Conservation (phyloP, 306 rosid genomes). For the Cicer pinnatifidum region DNA sequence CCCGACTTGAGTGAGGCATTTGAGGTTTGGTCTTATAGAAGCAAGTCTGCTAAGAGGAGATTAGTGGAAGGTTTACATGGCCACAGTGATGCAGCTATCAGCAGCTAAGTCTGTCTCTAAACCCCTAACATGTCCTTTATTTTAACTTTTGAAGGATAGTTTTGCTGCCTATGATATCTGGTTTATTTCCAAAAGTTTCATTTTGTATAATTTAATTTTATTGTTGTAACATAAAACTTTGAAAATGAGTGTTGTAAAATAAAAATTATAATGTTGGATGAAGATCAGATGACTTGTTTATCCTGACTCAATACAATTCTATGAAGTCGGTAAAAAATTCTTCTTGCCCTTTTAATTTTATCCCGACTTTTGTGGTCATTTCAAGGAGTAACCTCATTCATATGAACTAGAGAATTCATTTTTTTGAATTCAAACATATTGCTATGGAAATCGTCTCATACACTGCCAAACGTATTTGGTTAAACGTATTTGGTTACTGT, state of each 20-base stretch:
- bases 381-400: too few species aligned
- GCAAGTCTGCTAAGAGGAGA: conserved; percentile 89
- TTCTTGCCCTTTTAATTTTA: too few species aligned
- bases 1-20: conserved; percentile 90
- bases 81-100: conserved; percentile 48
- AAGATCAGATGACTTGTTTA: too few species aligned
- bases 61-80: conserved; percentile 64
- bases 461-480: too few species aligned
- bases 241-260: conserved; percentile 24
- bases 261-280: conserved; percentile 17
- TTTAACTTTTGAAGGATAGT: background rate
- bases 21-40: conserved; percentile 94
- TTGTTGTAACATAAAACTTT: too few species aligned
- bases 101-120: conserved; percentile 44
- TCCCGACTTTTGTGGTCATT: too few species aligned
- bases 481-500: too few species aligned
- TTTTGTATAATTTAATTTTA: background rate
- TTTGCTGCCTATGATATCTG: background rate
- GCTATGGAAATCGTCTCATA: too few species aligned
- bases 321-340: too few species aligned
- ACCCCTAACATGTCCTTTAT: background rate
- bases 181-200: background rate
- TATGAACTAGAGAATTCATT: too few species aligned
- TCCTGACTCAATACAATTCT: too few species aligned
- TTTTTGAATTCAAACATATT: too few species aligned